These are phyloP conservation scores for barrel medic (Medicago truncatula) DNA, from an alignment of 306 rosid species.

Conservation along the genomic window MtrunA17r5.0-ANR NC_053047.1:38996001-38996500, in stretches of 20 bases:
- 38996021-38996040: not conserved
- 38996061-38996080: not conserved
- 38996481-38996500: too few species aligned
- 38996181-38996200: constrained; percentile 43
- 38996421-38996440: too few species aligned
- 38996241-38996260: not conserved
- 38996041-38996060: not conserved
- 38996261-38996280: constrained; percentile 9
- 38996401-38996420: too few species aligned
- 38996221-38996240: constrained; percentile 28
- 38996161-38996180: constrained; percentile 28
- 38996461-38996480: too few species aligned
- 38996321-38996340: constrained; percentile 29
- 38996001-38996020: not conserved
- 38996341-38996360: not conserved
- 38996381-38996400: not conserved
- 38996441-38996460: too few species aligned
- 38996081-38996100: not conserved
- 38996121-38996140: constrained; percentile 5
- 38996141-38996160: constrained; percentile 43
- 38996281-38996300: constrained; percentile 18
- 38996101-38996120: not conserved
- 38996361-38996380: not conserved
- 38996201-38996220: constrained; percentile 39
- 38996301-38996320: constrained; percentile 7